Conservation (phyloP, 345 rosid species). For the Boechera divaricarpa region DNA sequence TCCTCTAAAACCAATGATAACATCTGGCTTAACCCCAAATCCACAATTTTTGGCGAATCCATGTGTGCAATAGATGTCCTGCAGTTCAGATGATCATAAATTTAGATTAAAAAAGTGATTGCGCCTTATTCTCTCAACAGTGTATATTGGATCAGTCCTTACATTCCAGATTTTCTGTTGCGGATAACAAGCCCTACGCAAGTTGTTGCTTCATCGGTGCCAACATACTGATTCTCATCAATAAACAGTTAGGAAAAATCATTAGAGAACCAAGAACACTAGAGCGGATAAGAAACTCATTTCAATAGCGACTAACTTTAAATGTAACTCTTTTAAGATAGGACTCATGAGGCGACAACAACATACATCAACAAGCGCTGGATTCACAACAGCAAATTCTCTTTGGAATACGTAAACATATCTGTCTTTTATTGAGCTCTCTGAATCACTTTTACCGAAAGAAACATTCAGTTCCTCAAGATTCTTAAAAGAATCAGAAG, state of each 20-base stretch:
- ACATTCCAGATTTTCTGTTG: conserved; percentile 74
- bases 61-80: conserved; percentile 91
- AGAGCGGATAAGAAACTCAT: background rate
- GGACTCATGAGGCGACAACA: conserved; percentile 4
- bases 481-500: conserved; percentile 58
- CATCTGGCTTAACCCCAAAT: conserved; percentile 75
- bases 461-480: conserved; percentile 55
- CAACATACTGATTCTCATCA: conserved; percentile 57
- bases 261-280: conserved; percentile 20
- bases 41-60: conserved; percentile 72
- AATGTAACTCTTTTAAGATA: background rate
- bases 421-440: conserved; percentile 42
- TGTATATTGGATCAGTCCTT: conserved; percentile 38
- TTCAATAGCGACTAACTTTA: too few relatives aligned
- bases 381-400: conserved; percentile 79
- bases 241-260: background rate
- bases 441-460: conserved; percentile 31
- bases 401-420: conserved; percentile 79
- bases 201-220: conserved; percentile 93
- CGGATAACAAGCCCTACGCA: conserved; percentile 81
- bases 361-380: conserved; percentile 71
- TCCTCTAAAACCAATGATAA: conserved; percentile 54
- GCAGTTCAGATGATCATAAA: conserved; percentile 34
- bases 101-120: background rate
- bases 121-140: background rate